Percentiles rank a stretch among this genome's conserved stretches.
Conservation (phyloP, 768 basidiomycete genomes). For the Tulasnella sp. region DNA sequence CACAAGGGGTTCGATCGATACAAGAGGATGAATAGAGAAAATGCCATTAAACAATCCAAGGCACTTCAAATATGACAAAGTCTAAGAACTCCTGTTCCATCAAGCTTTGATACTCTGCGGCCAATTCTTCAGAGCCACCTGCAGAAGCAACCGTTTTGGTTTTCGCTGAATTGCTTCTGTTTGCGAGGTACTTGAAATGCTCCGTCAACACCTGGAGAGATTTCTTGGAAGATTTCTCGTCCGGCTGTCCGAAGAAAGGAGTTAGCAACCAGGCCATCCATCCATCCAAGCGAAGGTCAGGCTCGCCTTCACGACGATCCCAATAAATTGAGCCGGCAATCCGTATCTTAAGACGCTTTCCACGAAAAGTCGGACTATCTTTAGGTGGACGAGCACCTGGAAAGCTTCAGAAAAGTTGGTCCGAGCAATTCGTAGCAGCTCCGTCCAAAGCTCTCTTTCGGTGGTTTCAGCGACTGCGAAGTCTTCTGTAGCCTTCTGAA, state of each 20-base stretch:
- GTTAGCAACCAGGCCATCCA: background rate
- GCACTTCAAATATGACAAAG: constrained; percentile 89
- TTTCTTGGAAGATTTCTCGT: constrained; percentile 73
- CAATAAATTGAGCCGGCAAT: constrained; percentile 81
- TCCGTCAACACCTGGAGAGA: constrained; percentile 56
- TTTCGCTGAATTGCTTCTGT: constrained; percentile 42
- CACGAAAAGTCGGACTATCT: constrained; percentile 80
- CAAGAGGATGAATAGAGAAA: no score
- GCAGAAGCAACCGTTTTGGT: constrained; percentile 32
- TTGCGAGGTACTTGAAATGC: constrained; percentile 73
- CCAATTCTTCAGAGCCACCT: constrained; percentile 37
- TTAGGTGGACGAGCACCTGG: constrained; percentile 87
- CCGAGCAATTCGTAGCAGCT: constrained; percentile 76
- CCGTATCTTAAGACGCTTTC: constrained; percentile 96
- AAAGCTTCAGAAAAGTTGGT: constrained; percentile 97
- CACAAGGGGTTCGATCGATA: no score
- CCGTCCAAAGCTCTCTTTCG: constrained; percentile 97
- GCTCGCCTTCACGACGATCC: constrained; percentile 65
- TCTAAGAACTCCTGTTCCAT: constrained; percentile 95
- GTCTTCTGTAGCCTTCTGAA: constrained; percentile 72
- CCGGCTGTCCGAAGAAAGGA: constrained; percentile 54
- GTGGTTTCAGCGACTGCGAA: constrained; percentile 66
- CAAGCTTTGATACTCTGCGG: constrained; percentile 83
- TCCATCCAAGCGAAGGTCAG: background rate
- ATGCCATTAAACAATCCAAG: constrained; percentile 50